phyloP scores from a whole-genome alignment of 2,329 filamentous ascomycete genomes.

The Penicillium verrucosum region DNA sequence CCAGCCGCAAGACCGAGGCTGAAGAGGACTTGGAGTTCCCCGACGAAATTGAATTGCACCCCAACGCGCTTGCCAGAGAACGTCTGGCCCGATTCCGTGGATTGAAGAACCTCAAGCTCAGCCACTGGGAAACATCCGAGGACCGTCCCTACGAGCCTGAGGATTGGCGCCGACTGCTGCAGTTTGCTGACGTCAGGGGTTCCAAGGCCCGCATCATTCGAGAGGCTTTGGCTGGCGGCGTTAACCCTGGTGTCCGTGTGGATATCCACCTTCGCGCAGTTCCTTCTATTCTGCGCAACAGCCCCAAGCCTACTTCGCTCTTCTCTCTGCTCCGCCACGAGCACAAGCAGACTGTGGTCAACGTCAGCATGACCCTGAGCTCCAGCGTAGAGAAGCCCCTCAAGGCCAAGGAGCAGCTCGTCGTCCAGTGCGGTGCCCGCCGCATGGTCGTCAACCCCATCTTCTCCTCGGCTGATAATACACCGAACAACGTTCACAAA shows the following conservation, averaged over 20 bases:
- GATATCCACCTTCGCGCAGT: constrained; percentile 68
- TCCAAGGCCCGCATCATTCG: constrained; percentile 72
- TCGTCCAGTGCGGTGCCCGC: constrained; percentile 86
- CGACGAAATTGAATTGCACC: constrained; percentile 92
- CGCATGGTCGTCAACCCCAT: constrained; percentile 84
- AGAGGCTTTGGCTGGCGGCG: constrained; percentile 85
- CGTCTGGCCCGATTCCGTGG: constrained; percentile 82
- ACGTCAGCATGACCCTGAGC: constrained; percentile 83
- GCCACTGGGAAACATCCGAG: constrained; percentile 83
- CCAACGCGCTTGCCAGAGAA: constrained; percentile 80
- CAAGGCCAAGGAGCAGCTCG: constrained; percentile 86
- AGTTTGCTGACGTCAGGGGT: constrained; percentile 84
- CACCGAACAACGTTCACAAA: constrained; percentile 96
- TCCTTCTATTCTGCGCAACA: constrained; percentile 52
- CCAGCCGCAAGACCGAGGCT: constrained; percentile 72
- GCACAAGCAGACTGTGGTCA: constrained; percentile 86
- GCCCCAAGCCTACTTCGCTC: constrained; percentile 62
- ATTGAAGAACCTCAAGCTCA: constrained; percentile 84
- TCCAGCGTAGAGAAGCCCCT: constrained; percentile 72
- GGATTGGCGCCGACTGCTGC: constrained; percentile 81
- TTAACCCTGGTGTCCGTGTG: constrained; percentile 78
- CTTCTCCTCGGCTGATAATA: constrained; percentile 84
- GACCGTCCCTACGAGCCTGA: constrained; percentile 83
- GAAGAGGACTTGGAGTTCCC: constrained; percentile 93
- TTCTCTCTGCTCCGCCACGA: constrained; percentile 91